A percentile compares a stretch with the other conserved stretches of the same genome.
These are phyloP conservation scores for Pholiota microspora DNA, from an alignment of 768 basidiomycete genomes.

Conservation along the genomic window DNA sequence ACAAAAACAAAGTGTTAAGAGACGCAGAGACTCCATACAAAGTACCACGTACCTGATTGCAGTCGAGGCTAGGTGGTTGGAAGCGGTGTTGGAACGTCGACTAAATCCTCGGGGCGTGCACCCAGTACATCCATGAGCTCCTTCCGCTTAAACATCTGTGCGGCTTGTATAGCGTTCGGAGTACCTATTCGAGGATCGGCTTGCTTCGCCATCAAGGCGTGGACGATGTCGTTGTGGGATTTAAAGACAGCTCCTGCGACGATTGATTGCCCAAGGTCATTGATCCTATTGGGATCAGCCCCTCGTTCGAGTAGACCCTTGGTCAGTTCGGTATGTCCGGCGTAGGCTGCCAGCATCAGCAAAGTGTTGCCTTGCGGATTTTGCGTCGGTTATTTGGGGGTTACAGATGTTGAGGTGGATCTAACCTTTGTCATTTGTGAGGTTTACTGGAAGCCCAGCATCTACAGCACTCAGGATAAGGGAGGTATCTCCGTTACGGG, in stretches of 20 bases:
- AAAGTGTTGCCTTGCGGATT: slow-evolving; percentile 84
- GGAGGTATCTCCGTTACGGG: slow-evolving; percentile 53
- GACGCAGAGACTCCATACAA: not conserved
- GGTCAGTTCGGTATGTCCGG: slow-evolving; percentile 57
- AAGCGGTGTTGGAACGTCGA: slow-evolving; percentile 32
- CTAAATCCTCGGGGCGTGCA: slow-evolving; percentile 53
- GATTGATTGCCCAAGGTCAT: slow-evolving; percentile 71
- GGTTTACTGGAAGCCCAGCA: slow-evolving; percentile 66
- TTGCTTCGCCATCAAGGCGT: slow-evolving; percentile 47
- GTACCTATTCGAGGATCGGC: slow-evolving; percentile 66
- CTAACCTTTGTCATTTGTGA: slow-evolving; percentile 67
- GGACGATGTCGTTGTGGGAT: slow-evolving; percentile 59
- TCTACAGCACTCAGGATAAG: slow-evolving; percentile 60
- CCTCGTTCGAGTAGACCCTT: slow-evolving; percentile 51
- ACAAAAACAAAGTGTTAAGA: not conserved
- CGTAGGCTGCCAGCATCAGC: slow-evolving; percentile 76
- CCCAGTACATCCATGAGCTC: slow-evolving; percentile 58
- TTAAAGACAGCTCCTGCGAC: slow-evolving; percentile 82
- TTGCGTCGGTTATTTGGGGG: no score
- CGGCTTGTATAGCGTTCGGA: slow-evolving; percentile 68
- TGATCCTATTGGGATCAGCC: slow-evolving; percentile 66
- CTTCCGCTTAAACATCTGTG: slow-evolving; percentile 62
- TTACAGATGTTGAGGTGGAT: no score
- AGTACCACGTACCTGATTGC: not conserved
- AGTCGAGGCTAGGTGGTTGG: not conserved